Evolutionary conservation across 495 filamentous ascomycete species (phyloP).

Genomic region (Annulohypoxylon maeteangense): DNA sequence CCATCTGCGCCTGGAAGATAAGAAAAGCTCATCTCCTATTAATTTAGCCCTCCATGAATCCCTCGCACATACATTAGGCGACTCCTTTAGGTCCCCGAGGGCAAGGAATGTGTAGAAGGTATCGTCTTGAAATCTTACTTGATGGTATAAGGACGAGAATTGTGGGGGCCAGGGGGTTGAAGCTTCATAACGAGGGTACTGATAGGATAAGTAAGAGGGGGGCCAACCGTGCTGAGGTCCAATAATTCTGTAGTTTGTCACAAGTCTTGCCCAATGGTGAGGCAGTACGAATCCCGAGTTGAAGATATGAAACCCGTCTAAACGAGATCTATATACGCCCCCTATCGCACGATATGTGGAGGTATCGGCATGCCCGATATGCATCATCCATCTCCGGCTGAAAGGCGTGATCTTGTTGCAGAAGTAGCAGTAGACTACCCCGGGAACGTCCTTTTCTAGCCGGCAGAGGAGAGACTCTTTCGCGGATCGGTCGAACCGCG

Average conservation of each 20-base stretch:
- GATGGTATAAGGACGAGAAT: not conserved
- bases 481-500: not conserved
- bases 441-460: not conserved
- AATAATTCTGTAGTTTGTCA: not conserved
- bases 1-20: not conserved
- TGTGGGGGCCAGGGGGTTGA: not conserved
- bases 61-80: not conserved
- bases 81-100: no score
- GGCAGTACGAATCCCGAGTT: not conserved
- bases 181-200: no score
- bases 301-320: not conserved
- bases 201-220: not conserved
- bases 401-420: not conserved
- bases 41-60: not conserved
- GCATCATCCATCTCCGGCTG: not conserved
- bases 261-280: not conserved
- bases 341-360: not conserved
- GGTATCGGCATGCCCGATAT: not conserved
- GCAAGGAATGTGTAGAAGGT: not conserved
- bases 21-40: not conserved
- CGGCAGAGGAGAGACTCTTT: not conserved
- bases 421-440: not conserved
- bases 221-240: not conserved
- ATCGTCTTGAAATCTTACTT: not conserved
- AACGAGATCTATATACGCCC: no score